Base-by-base conservation (phyloP, 2,329 filamentous ascomycete genomes). In the Aspergillus sp. region DNA sequence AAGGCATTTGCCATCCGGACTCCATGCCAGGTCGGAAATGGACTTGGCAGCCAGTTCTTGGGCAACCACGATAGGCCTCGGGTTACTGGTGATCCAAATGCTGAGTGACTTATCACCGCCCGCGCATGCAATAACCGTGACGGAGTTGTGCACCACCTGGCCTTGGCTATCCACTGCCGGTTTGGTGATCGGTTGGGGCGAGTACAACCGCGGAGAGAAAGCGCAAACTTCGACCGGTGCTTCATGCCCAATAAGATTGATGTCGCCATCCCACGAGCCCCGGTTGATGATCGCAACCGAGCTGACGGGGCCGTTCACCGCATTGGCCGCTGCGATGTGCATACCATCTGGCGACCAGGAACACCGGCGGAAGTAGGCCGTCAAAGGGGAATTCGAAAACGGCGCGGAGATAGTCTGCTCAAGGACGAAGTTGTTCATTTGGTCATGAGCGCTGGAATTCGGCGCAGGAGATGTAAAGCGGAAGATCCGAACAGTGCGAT, bases 291-390 rank as follows among this genome's bases (percentile, higher is more conserved):
- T 98, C 4, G 95, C 94, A 32, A 98, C 94, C 0, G 94, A 96
- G 78, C 92, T 97, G 23, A 99, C 95, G 1, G 95, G 96, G 0
- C 95, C 95, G 72, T 99, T 99, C 19, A 96, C 93, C 0, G 95
- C 93, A 74, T 99, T 99, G 6, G 95, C 92, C 3, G 95, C 95
- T 3, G 95, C 95, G 63, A 99, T 98, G 70, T 98, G 94, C 70
- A 94, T 93, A 7, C 95, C 95, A 74, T 99, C 95, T 0, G 95
- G 96, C 2, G 92, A 97, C 95, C 95, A 99, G 1, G 94, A 98
- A 74, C 93, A 98, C 64, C 95, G 84, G 62, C 95, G 87, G 74
- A 99, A 99, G 76, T 99, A 99, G 1, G 95, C 98, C 0, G 95
- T 99, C 8, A 99, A 82, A 3, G 95, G 95, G 1, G 93, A 97